Evolutionary conservation across 1,139 yeast species (phyloP), one percentile per base, ranked within the genome.

Genomic region (Hansenula sp.): DNA sequence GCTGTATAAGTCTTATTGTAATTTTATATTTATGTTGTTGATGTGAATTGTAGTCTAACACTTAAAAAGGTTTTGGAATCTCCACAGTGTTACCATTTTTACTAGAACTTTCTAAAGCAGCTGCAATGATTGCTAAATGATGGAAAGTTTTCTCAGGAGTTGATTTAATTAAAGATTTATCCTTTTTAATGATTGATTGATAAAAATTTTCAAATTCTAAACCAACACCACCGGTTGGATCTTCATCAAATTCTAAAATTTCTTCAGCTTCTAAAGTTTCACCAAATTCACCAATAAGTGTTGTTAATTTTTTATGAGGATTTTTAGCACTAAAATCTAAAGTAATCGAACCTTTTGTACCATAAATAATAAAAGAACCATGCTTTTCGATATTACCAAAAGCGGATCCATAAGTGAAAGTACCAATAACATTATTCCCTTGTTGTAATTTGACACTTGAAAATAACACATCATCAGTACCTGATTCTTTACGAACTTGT

Each of bases 381-480:
- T 77, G 67, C 64, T 87, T 86, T 41, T 82, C 84, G 46, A 88
- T 77, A 42, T 93, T 87, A 42, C 96, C 96, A 59, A 89, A 85
- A n/a, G 91, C 82, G 33, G 95, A 84, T 38, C 96, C 95, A 60
- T 90, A 90, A 25, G 91, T 84, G 70, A 88, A 90, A 29, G 93
- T 81, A 54, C 98, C 98, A 61, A 89, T 83, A 19, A 72, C 79
- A 39, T 88, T 88, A 36, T 17, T 24, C 5, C 31, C 31, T 11
- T 74, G 68, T 43, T 70, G 64, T 62, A 86, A 60, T 55, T 76
- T 77, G 50, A 84, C 61, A 24, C 90, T 77, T 7, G 96, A 78
- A 58, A 82, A 87, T 49, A 87, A 74, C 35, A 84, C 73, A 65
- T 91, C 98, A 50, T 82, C 91, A 46, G 84, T 76, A 40, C 96